Evolutionary conservation across 2,329 filamentous ascomycete genomes (phyloP).

Genomic region (Cercospora sp.): DNA sequence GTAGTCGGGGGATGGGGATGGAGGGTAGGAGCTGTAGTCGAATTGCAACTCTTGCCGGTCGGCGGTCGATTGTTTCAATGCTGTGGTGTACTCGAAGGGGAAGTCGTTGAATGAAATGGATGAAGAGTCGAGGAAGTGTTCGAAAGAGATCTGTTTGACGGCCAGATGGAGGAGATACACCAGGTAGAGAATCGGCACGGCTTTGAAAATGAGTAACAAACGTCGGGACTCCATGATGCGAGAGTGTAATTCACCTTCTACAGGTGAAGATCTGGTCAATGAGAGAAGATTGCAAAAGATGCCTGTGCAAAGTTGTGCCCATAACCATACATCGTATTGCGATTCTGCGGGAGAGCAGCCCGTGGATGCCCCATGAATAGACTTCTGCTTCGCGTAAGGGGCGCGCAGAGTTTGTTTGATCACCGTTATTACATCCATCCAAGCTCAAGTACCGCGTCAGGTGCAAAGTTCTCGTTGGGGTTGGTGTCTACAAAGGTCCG

Average conservation of each 20-base stretch:
- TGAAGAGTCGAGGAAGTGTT: constrained; percentile 17
- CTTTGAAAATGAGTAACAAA: neutral
- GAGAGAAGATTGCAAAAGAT: neutral
- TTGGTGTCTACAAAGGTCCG: neutral
- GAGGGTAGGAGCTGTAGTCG: constrained; percentile 11
- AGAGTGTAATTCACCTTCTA: neutral
- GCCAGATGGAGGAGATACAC: constrained; percentile 5
- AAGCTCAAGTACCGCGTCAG: neutral
- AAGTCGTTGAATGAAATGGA: constrained; percentile 25
- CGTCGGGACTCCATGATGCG: constrained; percentile 1
- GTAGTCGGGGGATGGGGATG: neutral
- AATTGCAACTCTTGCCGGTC: neutral
- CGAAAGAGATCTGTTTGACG: constrained; percentile 15
- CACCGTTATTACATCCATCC: neutral
- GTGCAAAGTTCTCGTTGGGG: neutral
- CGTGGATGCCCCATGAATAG: neutral
- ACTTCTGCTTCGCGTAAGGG: neutral
- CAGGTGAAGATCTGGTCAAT: neutral
- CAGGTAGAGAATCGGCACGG: neutral
- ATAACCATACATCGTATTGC: neutral
- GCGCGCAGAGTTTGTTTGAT: neutral
- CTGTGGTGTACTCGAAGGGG: constrained; percentile 13
- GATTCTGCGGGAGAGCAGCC: neutral
- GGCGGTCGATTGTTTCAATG: neutral
- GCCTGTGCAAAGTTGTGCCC: neutral